Conservation (phyloP, 2,329 filamentous ascomycete genomes). For the Calonectria henricotiae region DNA sequence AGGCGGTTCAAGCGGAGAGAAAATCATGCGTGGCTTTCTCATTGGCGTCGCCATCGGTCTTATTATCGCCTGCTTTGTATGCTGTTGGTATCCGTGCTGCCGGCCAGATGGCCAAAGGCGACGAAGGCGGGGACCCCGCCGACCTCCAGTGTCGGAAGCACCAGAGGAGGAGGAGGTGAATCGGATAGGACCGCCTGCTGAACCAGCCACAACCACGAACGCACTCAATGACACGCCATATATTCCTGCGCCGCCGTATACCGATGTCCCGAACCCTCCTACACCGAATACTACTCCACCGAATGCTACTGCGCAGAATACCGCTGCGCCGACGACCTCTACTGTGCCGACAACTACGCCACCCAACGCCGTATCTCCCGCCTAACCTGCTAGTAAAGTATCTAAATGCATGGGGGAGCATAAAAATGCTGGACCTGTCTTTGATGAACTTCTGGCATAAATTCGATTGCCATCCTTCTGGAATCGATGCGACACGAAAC, state of each 20-base stretch:
- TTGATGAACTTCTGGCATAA: neutral
- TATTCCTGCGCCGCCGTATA: neutral
- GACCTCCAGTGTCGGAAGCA: conserved; percentile 42
- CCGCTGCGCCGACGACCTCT: neutral
- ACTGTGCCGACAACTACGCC: neutral
- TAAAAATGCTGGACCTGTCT: neutral
- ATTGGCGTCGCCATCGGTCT: conserved; percentile 56
- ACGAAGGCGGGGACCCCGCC: conserved; percentile 42
- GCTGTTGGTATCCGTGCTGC: conserved; percentile 58
- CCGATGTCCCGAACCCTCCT: neutral
- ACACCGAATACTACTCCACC: neutral
- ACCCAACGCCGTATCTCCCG: neutral
- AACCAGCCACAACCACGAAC: conserved; percentile 9
- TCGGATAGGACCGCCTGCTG: conserved; percentile 15
- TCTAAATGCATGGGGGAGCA: neutral
- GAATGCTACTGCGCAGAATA: neutral
- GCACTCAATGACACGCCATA: neutral
- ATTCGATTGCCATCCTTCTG: neutral
- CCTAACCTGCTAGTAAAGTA: neutral
- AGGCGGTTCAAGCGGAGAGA: conserved; percentile 54
- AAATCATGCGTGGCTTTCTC: conserved; percentile 56
- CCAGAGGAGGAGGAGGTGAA: conserved; percentile 40
- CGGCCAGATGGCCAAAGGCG: conserved; percentile 39
- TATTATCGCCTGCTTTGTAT: conserved; percentile 54
- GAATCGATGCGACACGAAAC: conserved; percentile 9